Conservation (phyloP, 768 basidiomycete species). For the Agrocybe praecox region DNA sequence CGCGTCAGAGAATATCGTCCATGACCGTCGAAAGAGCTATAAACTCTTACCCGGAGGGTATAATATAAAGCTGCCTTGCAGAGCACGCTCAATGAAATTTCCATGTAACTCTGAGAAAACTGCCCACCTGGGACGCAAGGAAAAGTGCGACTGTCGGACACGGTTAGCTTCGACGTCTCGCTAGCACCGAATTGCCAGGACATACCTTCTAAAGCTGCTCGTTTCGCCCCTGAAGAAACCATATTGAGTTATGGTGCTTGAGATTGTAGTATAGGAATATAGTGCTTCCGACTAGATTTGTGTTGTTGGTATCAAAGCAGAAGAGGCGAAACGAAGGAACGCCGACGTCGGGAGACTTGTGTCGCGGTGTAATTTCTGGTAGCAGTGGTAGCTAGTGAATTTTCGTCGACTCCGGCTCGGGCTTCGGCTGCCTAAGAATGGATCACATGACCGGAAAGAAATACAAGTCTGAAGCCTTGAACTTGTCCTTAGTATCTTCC, state of each 20-base stretch:
- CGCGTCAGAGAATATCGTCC: neutral
- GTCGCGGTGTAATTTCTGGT: no score
- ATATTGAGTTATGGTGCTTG: constrained; percentile 16
- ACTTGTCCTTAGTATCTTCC: no score
- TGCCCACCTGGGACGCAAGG: constrained; percentile 51
- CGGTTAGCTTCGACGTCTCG: neutral
- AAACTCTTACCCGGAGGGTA: constrained; percentile 62
- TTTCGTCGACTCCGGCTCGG: no score
- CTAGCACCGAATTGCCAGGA: constrained; percentile 1
- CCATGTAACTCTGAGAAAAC: constrained; percentile 3
- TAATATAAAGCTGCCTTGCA: constrained; percentile 79
- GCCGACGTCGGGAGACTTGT: no score
- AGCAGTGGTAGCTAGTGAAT: no score
- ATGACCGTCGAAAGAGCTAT: neutral
- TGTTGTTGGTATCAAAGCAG: no score
- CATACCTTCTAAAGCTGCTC: constrained; percentile 48
- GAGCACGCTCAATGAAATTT: constrained; percentile 20
- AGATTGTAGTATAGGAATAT: no score
- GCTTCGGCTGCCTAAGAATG: no score
- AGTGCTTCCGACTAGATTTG: no score
- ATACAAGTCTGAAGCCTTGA: no score
- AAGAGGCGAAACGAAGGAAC: no score
- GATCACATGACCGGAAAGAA: no score
- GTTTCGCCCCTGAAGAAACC: constrained; percentile 40
- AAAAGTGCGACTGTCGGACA: constrained; percentile 49